phyloP scores from a whole-genome alignment of 1,284 basidiomycete species.

The Phlebopus sp. region DNA sequence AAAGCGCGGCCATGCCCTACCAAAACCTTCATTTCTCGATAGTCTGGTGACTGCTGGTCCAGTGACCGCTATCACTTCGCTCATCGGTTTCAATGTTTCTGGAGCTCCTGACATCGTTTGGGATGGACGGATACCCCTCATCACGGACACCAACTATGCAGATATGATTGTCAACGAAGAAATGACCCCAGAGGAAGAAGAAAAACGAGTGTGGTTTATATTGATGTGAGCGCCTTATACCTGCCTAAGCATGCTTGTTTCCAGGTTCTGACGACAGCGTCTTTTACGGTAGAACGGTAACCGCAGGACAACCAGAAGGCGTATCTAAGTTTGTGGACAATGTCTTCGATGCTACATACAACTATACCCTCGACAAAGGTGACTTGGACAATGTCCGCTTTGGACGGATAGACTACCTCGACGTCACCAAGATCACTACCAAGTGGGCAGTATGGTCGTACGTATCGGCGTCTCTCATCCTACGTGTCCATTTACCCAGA shows the following conservation, averaged over 20 bases:
- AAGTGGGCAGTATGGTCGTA: conserved; percentile 81
- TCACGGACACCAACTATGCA: conserved; percentile 73
- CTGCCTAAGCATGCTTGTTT: conserved; percentile 3
- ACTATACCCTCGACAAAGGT: conserved; percentile 53
- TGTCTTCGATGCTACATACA: conserved; percentile 68
- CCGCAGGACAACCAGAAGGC: conserved; percentile 54
- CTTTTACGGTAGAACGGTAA: conserved; percentile 48
- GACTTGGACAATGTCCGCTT: conserved; percentile 71
- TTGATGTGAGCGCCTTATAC: conserved; percentile 53
- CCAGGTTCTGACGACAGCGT: background rate
- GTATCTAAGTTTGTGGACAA: conserved; percentile 67
- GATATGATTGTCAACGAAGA: conserved; percentile 66
- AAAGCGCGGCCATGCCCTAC: conserved; percentile 12
- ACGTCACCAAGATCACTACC: conserved; percentile 75
- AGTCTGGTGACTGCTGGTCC: conserved; percentile 36
- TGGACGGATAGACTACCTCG: conserved; percentile 78
- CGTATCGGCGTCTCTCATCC: conserved; percentile 26
- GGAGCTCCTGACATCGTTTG: conserved; percentile 53
- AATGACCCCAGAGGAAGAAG: conserved; percentile 59
- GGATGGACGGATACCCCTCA: conserved; percentile 68
- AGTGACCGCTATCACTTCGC: conserved; percentile 49
- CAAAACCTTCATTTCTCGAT: conserved; percentile 26
- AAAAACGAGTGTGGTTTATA: conserved; percentile 66
- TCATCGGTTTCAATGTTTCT: conserved; percentile 67
- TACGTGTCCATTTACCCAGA: conserved; percentile 4